These are phyloP conservation scores for Durusdinium trenchii DNA, from an alignment of 73 alveolate genomes.

Conservation along the genomic window DNA sequence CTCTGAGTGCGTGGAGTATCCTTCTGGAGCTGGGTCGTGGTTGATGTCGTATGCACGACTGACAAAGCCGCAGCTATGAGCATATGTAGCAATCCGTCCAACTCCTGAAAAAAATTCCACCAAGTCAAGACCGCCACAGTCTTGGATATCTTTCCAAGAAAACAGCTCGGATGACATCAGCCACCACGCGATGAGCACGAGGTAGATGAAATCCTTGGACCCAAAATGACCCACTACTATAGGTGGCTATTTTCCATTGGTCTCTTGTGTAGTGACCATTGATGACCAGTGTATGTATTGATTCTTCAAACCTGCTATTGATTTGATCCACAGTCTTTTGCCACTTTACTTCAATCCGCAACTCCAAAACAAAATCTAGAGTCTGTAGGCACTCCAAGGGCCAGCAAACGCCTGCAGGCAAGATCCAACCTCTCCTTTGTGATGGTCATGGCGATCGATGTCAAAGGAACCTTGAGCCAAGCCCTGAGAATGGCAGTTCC, in stretches of 20 bases:
- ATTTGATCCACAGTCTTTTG: background rate
- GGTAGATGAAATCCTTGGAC: background rate
- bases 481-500: background rate
- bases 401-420: constrained; percentile 12
- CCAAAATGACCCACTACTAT: too few species aligned
- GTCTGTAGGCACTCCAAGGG: background rate
- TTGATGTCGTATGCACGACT: background rate
- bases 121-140: background rate
- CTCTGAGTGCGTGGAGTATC: background rate
- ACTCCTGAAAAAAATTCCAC: background rate
- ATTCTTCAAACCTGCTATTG: too few species aligned
- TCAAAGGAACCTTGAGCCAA: background rate
- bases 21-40: background rate
- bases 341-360: background rate
- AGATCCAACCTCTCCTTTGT: background rate
- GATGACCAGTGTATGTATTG: too few species aligned
- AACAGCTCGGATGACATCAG: background rate
- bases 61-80: background rate
- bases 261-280: too few species aligned
- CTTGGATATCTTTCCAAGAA: background rate
- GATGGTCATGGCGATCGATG: background rate
- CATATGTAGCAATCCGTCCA: background rate
- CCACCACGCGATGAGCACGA: constrained; percentile 21
- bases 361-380: background rate
- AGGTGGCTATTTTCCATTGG: too few species aligned